Percentiles rank a stretch among this genome's conserved stretches.
These are phyloP conservation scores for Penicillium psychrofluorescens DNA, from an alignment of 495 filamentous ascomycete genomes.

Conservation along the genomic window DNA sequence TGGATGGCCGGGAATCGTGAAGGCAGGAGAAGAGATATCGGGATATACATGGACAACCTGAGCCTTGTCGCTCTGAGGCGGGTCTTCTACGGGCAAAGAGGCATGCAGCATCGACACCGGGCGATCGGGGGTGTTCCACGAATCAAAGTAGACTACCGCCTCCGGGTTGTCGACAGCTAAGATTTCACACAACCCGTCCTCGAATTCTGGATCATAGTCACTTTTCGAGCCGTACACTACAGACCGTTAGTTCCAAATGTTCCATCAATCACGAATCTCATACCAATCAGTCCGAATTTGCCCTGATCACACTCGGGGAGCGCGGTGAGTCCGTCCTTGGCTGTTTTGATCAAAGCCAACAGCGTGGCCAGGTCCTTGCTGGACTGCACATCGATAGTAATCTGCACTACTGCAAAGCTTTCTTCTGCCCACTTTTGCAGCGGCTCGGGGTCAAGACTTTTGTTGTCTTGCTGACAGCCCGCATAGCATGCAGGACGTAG, in stretches of 20 bases:
- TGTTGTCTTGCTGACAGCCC: conserved; percentile 13
- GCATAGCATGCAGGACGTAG: conserved; percentile 18
- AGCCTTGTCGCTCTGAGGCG: background rate
- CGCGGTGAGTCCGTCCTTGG: conserved; percentile 6
- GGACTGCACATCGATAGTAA: conserved; percentile 12
- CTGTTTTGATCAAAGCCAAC: conserved; percentile 5
- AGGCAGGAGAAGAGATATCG: conserved; percentile 12
- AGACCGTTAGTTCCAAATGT: background rate
- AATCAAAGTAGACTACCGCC: conserved; percentile 11
- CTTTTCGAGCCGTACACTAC: conserved; percentile 19
- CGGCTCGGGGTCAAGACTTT: conserved; percentile 24
- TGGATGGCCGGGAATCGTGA: conserved; percentile 25
- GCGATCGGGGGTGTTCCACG: conserved; percentile 2
- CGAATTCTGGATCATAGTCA: conserved; percentile 19
- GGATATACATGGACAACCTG: conserved; percentile 16
- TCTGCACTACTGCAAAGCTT: conserved; percentile 25
- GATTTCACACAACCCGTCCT: conserved; percentile 1
- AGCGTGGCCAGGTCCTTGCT: conserved; percentile 1
- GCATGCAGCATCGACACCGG: conserved; percentile 10
- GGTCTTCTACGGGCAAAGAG: background rate
- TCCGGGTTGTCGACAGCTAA: background rate
- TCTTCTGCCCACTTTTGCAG: conserved; percentile 36
- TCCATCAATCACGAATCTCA: background rate
- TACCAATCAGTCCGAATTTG: conserved; percentile 17
- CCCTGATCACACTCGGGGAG: conserved; percentile 10